Base-by-base conservation (phyloP, 2,329 filamentous ascomycete genomes). In the Aspergillus pseudoglaucus region DNA sequence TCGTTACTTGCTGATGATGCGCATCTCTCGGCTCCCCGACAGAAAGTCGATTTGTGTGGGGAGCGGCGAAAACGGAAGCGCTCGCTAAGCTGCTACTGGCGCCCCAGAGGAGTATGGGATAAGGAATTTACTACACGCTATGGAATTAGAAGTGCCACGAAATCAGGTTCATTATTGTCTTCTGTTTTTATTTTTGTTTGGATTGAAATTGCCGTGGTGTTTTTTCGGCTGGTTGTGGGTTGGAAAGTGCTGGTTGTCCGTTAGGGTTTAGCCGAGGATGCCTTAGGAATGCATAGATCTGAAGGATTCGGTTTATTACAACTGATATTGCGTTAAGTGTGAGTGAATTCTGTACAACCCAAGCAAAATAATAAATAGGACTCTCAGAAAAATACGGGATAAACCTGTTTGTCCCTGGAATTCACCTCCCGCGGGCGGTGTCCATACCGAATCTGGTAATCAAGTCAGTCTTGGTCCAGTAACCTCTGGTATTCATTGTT, bases 31-130 rank as follows among this genome's bases (percentile, higher is more conserved):
- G 45, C 38, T 32, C 45, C 45, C 45, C 25, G 25, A 30, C 45
- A 18, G 40, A 42, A 42, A 47, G 22, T 47, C 20, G 52, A 55
- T 59, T 57, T 59, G 57, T 60, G 59, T 59, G 57, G 58, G 59
- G 57, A 51, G 49, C 33, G 44, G 47, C 53, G 48, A 49, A 55
- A 52, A 50, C 52, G 52, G 52, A 49, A 51, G 23, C 37, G 47
- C 52, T 59, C 57, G 54, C 57, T 59, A 56, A 55, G 53, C 51
- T 47, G 50, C 47, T 43, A 48, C 42, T 47, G 47, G 15, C 46
- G 18, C 42, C 17, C 25, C 22, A n/a, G 23, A 12, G 39, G 22
- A 4, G 22, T n/a, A 39, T 15, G 22, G 30, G 42, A 22, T 49
- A 46, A 17, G 17, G 37, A 1, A 22, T 46, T 30, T 46, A 46